These are phyloP conservation scores for Colletotrichum filicis DNA, from an alignment of 2,329 filamentous ascomycete genomes.

Conservation along the genomic window DNA sequence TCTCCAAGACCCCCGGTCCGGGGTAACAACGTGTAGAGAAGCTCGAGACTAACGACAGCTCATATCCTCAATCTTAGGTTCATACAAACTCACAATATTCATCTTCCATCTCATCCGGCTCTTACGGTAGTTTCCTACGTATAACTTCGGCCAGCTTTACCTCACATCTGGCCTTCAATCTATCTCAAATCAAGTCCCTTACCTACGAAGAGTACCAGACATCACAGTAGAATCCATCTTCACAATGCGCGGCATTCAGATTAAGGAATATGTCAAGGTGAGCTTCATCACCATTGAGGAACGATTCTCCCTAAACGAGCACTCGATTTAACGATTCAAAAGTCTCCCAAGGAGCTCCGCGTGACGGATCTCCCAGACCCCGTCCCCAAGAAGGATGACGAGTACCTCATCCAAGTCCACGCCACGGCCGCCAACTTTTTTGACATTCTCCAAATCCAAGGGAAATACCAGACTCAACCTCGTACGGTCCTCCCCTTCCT, in stretches of 20 bases:
- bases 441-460: slow-evolving; percentile 93
- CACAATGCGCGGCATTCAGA: slow-evolving; percentile 80
- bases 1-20: slow-evolving; percentile 20
- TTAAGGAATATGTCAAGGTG: slow-evolving; percentile 81
- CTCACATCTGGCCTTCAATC: not conserved
- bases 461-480: slow-evolving; percentile 94
- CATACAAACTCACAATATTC: not conserved
- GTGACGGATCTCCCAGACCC: slow-evolving; percentile 82
- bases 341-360: slow-evolving; percentile 83
- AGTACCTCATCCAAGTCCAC: slow-evolving; percentile 90
- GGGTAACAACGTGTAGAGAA: slow-evolving; percentile 26
- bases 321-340: not conserved
- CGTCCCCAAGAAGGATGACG: slow-evolving; percentile 71
- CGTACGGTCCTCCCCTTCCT: slow-evolving; percentile 50
- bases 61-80: not conserved
- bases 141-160: not conserved
- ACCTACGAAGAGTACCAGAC: no score
- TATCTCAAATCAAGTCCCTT: not conserved
- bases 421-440: slow-evolving; percentile 96
- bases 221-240: not conserved
- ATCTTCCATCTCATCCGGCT: not conserved
- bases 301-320: slow-evolving; percentile 1
- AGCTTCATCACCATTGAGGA: slow-evolving; percentile 8
- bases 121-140: not conserved
- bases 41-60: slow-evolving; percentile 13